phyloP scores from a whole-genome alignment of 2,329 filamentous ascomycete species.

The Teratosphaeria zuluensis region DNA sequence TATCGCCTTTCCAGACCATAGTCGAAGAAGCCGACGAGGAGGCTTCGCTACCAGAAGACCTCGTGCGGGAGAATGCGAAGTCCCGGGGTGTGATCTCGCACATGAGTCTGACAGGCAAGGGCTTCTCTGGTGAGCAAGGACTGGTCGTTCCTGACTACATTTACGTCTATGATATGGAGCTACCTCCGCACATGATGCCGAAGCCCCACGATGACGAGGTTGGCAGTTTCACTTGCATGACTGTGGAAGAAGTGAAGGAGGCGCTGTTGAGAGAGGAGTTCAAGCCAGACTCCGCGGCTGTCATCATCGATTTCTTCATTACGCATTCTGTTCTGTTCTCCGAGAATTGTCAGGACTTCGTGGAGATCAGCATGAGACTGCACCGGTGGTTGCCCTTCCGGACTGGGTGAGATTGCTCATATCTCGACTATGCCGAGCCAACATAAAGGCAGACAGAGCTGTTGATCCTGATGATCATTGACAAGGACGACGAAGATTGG shows the following conservation, averaged over 20 bases:
- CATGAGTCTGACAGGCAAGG: slow-evolving; percentile 47
- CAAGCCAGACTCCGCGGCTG: slow-evolving; percentile 83
- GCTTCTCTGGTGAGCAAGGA: slow-evolving; percentile 57
- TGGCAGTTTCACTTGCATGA: slow-evolving; percentile 69
- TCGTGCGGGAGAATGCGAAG: slow-evolving; percentile 40
- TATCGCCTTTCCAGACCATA: slow-evolving; percentile 70
- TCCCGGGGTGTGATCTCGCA: slow-evolving; percentile 64
- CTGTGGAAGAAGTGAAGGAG: slow-evolving; percentile 62
- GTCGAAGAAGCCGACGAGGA: slow-evolving; percentile 81
- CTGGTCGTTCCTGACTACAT: slow-evolving; percentile 73
- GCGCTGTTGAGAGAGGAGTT: slow-evolving; percentile 64
- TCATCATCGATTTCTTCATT: slow-evolving; percentile 82
- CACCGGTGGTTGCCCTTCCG: slow-evolving; percentile 69
- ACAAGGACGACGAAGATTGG: no score
- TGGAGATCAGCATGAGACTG: slow-evolving; percentile 64
- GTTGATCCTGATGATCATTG: no score
- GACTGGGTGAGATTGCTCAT: not conserved
- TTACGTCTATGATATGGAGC: slow-evolving; percentile 80
- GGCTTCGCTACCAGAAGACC: slow-evolving; percentile 61
- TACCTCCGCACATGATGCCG: slow-evolving; percentile 58
- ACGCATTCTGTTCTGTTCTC: slow-evolving; percentile 69
- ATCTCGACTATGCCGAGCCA: no score
- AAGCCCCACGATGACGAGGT: slow-evolving; percentile 86
- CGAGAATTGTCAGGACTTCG: slow-evolving; percentile 61
- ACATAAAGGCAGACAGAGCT: no score